Evolutionary conservation across 495 filamentous ascomycete species (phyloP), one percentile per base, ranked within the genome.

Genomic region (Hypoxylon lienhwacheense): DNA sequence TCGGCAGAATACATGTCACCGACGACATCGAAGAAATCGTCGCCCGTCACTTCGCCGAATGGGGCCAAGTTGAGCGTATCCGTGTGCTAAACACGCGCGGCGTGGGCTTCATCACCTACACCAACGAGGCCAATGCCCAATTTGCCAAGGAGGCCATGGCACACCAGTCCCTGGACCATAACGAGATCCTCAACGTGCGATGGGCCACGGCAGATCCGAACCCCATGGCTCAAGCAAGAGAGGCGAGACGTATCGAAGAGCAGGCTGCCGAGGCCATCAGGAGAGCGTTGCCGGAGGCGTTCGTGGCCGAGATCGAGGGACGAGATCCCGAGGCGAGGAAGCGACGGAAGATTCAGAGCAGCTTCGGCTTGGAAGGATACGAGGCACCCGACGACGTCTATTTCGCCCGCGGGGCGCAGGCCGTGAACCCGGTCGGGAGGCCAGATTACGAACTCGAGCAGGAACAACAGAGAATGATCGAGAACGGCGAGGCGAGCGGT

Each of bases 1-100:
- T 96, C 6, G 93, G 93, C 3, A 77, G 91, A 17, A 96, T 97
- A 53, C 89, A 96, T 65, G 92, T 96, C 14, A 91, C 84, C n/a
- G 92, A 97, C 70, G 92, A 96, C 66, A 97, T 97, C 53, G 91
- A 97, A 66, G 93, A 98, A 69, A 81, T 97, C n/a, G 91, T 96
- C 1, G 84, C 91, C 22, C 78, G 93, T 7, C 91, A 97, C 69
- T 96, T 97, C 57, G 82, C 87, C 2, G 92, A 97, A 71, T 98
- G 90, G 89, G 93, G 93, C 2, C 85, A 90, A 61, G 74, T 97
- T 22, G 93, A 97, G 55, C 79, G 93, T 3, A 88, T 85, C 21
- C 82, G 91, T 40, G 91, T 96, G n/a, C 75, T 98, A n/a, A 95
- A 91, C 15, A 84, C 82, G 5, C 73, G 93, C 1, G 93, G 93